A percentile compares a stretch with the other conserved stretches of the same genome.
phyloP scores from a whole-genome alignment of 2,329 filamentous ascomycete species.

The Ustulina deusta region DNA sequence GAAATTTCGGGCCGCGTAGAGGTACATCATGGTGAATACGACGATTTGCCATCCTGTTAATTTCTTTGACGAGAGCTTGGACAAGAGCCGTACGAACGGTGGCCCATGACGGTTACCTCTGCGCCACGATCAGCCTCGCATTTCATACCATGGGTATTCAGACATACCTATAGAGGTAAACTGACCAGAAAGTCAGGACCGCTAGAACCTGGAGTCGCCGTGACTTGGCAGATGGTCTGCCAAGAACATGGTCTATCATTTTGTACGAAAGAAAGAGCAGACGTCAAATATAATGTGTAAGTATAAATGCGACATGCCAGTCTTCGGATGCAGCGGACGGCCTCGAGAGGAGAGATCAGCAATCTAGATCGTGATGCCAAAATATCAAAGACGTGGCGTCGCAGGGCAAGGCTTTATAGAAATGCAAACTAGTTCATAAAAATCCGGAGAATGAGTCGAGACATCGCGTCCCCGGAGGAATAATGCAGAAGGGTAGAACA shows the following conservation, averaged over 20 bases:
- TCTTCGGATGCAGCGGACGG: constrained; percentile 7
- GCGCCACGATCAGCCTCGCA: constrained; percentile 35
- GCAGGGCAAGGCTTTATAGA: neutral
- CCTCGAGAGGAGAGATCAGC: neutral
- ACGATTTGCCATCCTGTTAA: constrained; percentile 92
- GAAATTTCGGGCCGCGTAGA: constrained; percentile 93
- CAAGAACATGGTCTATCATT: constrained; percentile 89
- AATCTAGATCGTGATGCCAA: neutral
- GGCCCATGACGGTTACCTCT: constrained; percentile 91
- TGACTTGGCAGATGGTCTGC: constrained; percentile 90
- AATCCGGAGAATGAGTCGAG: constrained; percentile 15
- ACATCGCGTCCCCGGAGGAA: constrained; percentile 16
- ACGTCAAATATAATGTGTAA: constrained; percentile 20
- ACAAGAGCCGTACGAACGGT: constrained; percentile 77
- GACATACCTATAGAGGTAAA: constrained; percentile 78
- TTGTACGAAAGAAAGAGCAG: constrained; percentile 30
- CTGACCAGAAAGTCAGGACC: constrained; percentile 90
- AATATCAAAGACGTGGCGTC: constrained; percentile 3
- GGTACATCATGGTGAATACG: constrained; percentile 86
- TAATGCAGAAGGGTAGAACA: neutral
- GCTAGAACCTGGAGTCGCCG: constrained; percentile 92
- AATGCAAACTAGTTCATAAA: constrained; percentile 25
- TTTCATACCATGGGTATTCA: constrained; percentile 1
- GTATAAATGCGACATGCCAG: constrained; percentile 29
- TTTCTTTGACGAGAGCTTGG: constrained; percentile 74